Evolutionary conservation across 2,329 filamentous ascomycete species (phyloP), one percentile per base, ranked within the genome.

Genomic region (Claviceps arundinis): DNA sequence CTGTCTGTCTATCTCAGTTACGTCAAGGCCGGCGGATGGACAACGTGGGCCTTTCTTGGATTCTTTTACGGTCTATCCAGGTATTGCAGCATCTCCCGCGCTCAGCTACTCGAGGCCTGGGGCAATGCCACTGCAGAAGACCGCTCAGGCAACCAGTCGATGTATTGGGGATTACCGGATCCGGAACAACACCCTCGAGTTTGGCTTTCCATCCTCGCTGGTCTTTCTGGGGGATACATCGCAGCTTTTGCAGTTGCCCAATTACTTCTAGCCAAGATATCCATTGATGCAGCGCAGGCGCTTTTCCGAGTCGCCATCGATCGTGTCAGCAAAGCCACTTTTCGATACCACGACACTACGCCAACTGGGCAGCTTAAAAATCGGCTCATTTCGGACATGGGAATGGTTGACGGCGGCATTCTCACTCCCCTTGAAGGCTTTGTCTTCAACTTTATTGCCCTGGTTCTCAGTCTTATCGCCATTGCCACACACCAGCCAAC

Each of bases 301-400:
- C 77, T 96, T 48, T 95, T 95, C 67, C 73, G 73, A 55, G 74
- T 80, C 41, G 86, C 88, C 19, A 80, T 95, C 68, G 70, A 76
- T 1, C 79, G 78, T 50, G 87, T 95, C 48, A 85, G 84, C 62
- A 79, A 82, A 59, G 87, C 89, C 0, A 90, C 84, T 0, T 95
- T 96, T 68, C 81, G 89, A 1, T 96, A 90, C 66, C 93, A 95
- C 69, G 90, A 96, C 63, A 81, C 88, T 4, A 95, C 90, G 0
- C 90, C 90, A 0, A 83, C 94, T 0, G 90, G 90, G 0, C 81
- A 90, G 47, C 72, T 96, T 55, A 95, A 95, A 87, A 96, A 96
- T 64, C 80, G 90, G 7, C 75, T 96, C 55, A 95, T 89, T 0
- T 88, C 87, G 1, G 89, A 96, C 61, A 93, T 95, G 68, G 87